Conservation (phyloP, 2,329 filamentous ascomycete genomes). For the Phialemoniopsis sp. region DNA sequence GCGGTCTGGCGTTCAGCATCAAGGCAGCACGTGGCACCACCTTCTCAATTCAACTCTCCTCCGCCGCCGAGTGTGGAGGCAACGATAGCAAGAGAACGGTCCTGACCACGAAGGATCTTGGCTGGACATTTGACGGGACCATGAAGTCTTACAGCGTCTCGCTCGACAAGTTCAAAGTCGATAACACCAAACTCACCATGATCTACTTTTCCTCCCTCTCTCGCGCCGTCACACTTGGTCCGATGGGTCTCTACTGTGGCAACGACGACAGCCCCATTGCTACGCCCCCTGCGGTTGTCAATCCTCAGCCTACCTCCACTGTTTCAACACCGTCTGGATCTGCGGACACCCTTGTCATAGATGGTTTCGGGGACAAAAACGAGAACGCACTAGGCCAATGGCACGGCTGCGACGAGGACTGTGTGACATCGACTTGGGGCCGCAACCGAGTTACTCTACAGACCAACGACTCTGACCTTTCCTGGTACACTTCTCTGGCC, state of each 20-base stretch:
- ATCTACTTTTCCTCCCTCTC: constrained; percentile 45
- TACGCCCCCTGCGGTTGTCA: constrained; percentile 16
- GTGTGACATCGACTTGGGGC: constrained; percentile 47
- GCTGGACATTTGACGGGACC: constrained; percentile 57
- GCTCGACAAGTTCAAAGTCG: constrained; percentile 48
- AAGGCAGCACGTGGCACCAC: constrained; percentile 46
- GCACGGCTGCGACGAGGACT: constrained; percentile 59
- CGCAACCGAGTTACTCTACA: constrained; percentile 48
- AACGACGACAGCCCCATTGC: constrained; percentile 31
- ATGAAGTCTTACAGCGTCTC: constrained; percentile 57
- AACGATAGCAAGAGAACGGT: constrained; percentile 23
- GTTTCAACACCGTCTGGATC: constrained; percentile 44
- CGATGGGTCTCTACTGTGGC: constrained; percentile 56
- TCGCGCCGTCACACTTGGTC: constrained; percentile 45
- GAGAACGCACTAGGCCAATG: constrained; percentile 59
- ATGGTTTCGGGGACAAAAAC: constrained; percentile 49
- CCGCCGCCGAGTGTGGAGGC: constrained; percentile 37
- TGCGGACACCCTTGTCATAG: constrained; percentile 50
- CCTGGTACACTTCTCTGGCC: constrained; percentile 26
- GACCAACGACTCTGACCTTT: constrained; percentile 45
- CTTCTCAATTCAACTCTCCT: constrained; percentile 47
- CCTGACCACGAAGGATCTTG: constrained; percentile 42
- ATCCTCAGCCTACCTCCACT: constrained; percentile 27
- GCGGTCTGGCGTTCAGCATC: constrained; percentile 52
- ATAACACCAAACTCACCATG: constrained; percentile 46